phyloP scores from a whole-genome alignment of 2,329 filamentous ascomycete genomes.

The Colletotrichum sp. region DNA sequence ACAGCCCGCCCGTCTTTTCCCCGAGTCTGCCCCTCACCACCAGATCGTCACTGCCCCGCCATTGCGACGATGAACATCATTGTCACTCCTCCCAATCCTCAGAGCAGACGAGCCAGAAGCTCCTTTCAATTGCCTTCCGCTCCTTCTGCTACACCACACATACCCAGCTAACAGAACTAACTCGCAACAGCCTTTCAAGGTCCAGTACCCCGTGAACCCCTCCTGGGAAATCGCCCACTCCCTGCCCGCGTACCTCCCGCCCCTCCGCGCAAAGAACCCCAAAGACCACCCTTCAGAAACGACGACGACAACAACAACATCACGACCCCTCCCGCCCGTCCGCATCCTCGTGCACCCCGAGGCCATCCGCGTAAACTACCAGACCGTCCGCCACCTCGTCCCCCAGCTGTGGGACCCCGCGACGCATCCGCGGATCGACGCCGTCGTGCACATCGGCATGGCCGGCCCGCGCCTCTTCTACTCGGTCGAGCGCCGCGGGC shows the following conservation, averaged over 20 bases:
- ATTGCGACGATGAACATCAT: neutral
- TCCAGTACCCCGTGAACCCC: conserved; percentile 75
- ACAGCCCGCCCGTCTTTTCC: neutral
- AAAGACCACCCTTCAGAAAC: conserved; percentile 32
- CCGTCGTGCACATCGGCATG: conserved; percentile 82
- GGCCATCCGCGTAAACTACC: conserved; percentile 75
- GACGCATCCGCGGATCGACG: conserved; percentile 57
- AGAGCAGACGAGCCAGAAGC: neutral
- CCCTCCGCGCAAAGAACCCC: conserved; percentile 47
- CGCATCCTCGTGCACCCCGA: conserved; percentile 69
- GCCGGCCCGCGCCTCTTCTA: conserved; percentile 70
- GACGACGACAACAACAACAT: conserved; percentile 12
- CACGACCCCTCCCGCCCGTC: conserved; percentile 52
- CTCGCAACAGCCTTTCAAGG: conserved; percentile 71
- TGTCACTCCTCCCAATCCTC: neutral
- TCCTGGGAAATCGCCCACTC: conserved; percentile 78
- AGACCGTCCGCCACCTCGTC: conserved; percentile 65
- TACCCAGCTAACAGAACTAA: conserved; percentile 19
- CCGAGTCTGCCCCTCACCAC: neutral
- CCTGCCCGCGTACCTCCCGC: conserved; percentile 70
- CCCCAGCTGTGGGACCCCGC: conserved; percentile 64
- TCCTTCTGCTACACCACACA: neutral
- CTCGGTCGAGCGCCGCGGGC: conserved; percentile 72
- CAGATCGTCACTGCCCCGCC: conserved; percentile 1
- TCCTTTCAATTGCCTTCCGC: neutral